These are phyloP conservation scores for Candida silvatica DNA, from an alignment of 805 yeast species.

Conservation along the genomic window DNA sequence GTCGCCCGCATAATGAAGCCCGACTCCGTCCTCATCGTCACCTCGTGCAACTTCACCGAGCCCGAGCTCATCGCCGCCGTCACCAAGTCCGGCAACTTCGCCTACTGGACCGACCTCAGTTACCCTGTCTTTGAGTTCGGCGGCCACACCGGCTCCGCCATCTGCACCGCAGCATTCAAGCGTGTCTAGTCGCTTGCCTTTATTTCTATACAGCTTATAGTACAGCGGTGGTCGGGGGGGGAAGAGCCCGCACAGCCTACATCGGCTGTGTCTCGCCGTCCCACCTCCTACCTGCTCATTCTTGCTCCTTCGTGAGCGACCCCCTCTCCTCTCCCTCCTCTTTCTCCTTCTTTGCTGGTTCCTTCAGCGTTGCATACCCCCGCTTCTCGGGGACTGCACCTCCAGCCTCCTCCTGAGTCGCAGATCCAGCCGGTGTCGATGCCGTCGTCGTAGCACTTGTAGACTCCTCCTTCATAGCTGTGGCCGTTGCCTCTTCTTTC, in stretches of 20 bases:
- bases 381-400: too few relatives aligned
- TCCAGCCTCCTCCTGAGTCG: too few relatives aligned
- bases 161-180: constrained; percentile 77
- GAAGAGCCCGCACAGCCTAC: too few relatives aligned
- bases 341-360: too few relatives aligned
- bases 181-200: constrained; percentile 19
- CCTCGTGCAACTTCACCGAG: constrained; percentile 92
- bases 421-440: too few relatives aligned
- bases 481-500: constrained; percentile 4
- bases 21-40: constrained; percentile 61
- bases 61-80: constrained; percentile 55
- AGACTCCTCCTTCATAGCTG: neutral
- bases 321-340: too few relatives aligned
- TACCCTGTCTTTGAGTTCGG: constrained; percentile 88
- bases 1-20: constrained; percentile 47
- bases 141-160: constrained; percentile 80
- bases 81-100: constrained; percentile 32
- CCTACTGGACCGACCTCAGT: constrained; percentile 55
- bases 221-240: too few relatives aligned
- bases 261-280: too few relatives aligned
- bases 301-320: too few relatives aligned
- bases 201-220: neutral
- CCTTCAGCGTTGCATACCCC: too few relatives aligned
- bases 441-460: too few relatives aligned
- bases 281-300: too few relatives aligned